These are phyloP conservation scores for Populus tomentosa DNA, from an alignment of 441 rosid genomes.

Conservation along the genomic window DNA sequence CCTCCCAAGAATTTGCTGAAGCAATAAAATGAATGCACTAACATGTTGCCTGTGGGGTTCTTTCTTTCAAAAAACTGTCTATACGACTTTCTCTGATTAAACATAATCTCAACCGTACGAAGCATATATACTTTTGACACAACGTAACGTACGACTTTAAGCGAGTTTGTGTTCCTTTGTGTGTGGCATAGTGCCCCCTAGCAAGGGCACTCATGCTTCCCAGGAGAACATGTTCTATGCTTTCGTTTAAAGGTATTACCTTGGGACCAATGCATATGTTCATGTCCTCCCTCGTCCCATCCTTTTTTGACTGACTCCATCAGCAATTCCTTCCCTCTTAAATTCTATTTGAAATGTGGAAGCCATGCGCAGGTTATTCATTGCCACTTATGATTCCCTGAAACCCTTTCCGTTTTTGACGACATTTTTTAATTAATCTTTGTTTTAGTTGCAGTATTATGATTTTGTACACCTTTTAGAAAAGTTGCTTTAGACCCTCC, in stretches of 20 bases:
- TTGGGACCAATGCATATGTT: neutral
- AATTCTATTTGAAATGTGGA: neutral
- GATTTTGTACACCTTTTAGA: neutral
- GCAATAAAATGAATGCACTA: neutral
- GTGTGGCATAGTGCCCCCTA: conserved; percentile 7
- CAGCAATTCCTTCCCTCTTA: neutral
- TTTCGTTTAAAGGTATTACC: neutral
- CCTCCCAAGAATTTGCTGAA: neutral
- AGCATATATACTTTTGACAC: conserved; percentile 7
- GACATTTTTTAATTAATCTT: conserved; percentile 9
- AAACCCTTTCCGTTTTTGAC: conserved; percentile 22
- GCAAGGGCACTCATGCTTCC: neutral
- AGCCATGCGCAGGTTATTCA: conserved; percentile 6
- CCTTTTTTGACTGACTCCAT: neutral
- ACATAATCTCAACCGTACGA: conserved; percentile 2
- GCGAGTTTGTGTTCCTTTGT: neutral
- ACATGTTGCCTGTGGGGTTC: neutral
- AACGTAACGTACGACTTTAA: neutral
- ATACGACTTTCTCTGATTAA: neutral
- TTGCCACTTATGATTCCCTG: conserved; percentile 22
- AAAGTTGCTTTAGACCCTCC: neutral
- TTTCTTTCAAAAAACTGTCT: neutral
- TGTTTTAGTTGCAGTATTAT: neutral
- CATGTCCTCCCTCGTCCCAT: neutral
- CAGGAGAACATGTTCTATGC: conserved; percentile 5